Conservation (phyloP, 768 basidiomycete species). For the Astraeus odoratus region DNA sequence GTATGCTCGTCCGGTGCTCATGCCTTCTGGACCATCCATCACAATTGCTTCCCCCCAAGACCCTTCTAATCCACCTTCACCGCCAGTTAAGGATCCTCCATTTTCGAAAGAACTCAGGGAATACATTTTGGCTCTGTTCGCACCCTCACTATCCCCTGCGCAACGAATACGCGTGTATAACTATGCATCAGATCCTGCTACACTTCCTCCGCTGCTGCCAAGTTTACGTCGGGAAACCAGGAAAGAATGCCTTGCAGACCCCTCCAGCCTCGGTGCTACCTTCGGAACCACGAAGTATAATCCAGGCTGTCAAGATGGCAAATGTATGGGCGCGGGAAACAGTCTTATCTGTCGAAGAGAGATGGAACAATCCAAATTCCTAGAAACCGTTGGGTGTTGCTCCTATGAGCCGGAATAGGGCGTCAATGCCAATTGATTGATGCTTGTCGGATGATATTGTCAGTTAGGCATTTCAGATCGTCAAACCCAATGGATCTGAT, state of each 20-base stretch:
- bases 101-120: constrained; percentile 52
- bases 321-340: constrained; percentile 33
- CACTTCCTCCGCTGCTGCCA: constrained; percentile 40
- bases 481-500: background rate
- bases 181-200: constrained; percentile 43
- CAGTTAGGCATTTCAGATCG: too few relatives aligned
- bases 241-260: constrained; percentile 15
- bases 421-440: background rate
- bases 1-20: constrained; percentile 42
- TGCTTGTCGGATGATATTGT: too few relatives aligned
- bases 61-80: constrained; percentile 11
- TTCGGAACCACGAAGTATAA: constrained; percentile 6
- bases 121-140: constrained; percentile 47
- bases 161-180: constrained; percentile 51
- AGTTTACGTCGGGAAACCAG: constrained; percentile 18
- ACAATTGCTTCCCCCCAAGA: constrained; percentile 9
- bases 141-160: constrained; percentile 48
- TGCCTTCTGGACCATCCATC: constrained; percentile 22
- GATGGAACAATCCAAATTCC: constrained; percentile 37
- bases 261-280: constrained; percentile 12
- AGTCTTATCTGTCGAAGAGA: constrained; percentile 36
- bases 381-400: constrained; percentile 39
- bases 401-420: constrained; percentile 34
- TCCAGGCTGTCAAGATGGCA: constrained; percentile 27
- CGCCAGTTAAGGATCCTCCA: constrained; percentile 22